Evolutionary conservation across 805 yeast genomes (phyloP).

Genomic region (Candida endomychidarum): DNA sequence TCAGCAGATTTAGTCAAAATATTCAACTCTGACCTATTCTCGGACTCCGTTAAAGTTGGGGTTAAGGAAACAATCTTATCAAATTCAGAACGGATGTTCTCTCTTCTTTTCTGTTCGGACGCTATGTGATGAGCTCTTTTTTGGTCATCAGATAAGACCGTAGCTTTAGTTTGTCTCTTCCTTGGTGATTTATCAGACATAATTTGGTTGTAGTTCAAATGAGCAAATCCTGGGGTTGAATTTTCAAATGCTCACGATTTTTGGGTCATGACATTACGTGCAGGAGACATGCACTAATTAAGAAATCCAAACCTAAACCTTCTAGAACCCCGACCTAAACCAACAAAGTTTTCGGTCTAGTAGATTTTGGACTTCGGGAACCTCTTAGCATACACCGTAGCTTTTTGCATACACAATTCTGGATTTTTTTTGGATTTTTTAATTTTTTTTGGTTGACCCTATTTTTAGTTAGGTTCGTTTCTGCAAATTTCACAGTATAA

Average conservation of each 20-base stretch:
- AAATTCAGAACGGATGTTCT: conserved; percentile 79
- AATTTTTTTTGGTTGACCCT: too few species aligned
- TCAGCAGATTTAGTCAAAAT: conserved; percentile 66
- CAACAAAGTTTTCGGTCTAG: too few species aligned
- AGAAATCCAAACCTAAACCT: too few species aligned
- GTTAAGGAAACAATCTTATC: conserved; percentile 73
- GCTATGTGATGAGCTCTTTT: conserved; percentile 74
- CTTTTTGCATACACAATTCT: too few species aligned
- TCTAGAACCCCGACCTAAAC: too few species aligned
- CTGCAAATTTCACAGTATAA: too few species aligned
- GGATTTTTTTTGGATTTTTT: too few species aligned
- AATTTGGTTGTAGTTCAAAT: background rate
- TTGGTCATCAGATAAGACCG: conserved; percentile 36
- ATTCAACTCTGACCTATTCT: conserved; percentile 76
- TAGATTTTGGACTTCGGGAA: too few species aligned
- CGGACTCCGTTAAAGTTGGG: conserved; percentile 67
- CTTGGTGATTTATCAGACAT: conserved; percentile 11
- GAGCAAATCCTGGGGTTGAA: conserved; percentile 3
- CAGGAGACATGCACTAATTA: too few species aligned
- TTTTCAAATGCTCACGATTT: conserved; percentile 4
- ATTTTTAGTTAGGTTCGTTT: too few species aligned
- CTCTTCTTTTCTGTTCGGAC: conserved; percentile 84
- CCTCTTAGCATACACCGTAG: too few species aligned
- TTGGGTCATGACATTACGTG: background rate
- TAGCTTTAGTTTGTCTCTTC: conserved; percentile 25